phyloP scores from a whole-genome alignment of 768 basidiomycete species.

The Coprinopsis sp. region DNA sequence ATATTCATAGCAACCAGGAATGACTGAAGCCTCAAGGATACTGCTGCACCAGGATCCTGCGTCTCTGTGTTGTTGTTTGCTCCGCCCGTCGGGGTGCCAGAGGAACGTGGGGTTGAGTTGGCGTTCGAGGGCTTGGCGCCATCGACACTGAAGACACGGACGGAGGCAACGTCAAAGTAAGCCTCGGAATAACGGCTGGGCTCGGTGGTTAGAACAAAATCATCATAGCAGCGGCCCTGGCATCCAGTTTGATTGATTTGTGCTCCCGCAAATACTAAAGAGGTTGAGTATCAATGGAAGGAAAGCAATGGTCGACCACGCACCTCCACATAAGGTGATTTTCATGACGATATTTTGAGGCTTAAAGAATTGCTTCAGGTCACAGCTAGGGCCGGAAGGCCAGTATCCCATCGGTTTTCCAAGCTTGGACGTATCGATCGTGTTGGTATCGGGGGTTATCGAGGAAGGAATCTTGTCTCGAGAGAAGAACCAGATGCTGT shows the following conservation, averaged over 20 bases:
- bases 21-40: too few relatives aligned
- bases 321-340: conserved; percentile 16
- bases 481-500: conserved; percentile 15
- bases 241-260: conserved; percentile 14
- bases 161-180: conserved; percentile 15
- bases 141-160: conserved; percentile 9
- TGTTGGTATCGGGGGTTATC: not conserved
- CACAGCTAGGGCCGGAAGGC: conserved; percentile 11
- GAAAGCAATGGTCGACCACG: not conserved
- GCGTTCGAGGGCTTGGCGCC: not conserved
- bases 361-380: conserved; percentile 9
- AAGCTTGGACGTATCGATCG: conserved; percentile 14
- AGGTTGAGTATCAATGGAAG: not conserved
- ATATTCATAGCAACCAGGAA: too few relatives aligned
- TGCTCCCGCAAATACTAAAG: conserved; percentile 12
- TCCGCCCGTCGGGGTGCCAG: too few relatives aligned
- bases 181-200: conserved; percentile 11
- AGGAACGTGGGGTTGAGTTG: too few relatives aligned
- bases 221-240: conserved; percentile 11
- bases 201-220: conserved; percentile 14
- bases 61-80: too few relatives aligned
- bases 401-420: conserved; percentile 16
- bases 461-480: conserved; percentile 8
- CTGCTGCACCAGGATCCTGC: too few relatives aligned
- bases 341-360: conserved; percentile 13